Percentiles rank a stretch among this genome's conserved stretches.
These are phyloP conservation scores for Drechslerella coelobrocha DNA, from an alignment of 2,329 filamentous ascomycete species.

Conservation along the genomic window DNA sequence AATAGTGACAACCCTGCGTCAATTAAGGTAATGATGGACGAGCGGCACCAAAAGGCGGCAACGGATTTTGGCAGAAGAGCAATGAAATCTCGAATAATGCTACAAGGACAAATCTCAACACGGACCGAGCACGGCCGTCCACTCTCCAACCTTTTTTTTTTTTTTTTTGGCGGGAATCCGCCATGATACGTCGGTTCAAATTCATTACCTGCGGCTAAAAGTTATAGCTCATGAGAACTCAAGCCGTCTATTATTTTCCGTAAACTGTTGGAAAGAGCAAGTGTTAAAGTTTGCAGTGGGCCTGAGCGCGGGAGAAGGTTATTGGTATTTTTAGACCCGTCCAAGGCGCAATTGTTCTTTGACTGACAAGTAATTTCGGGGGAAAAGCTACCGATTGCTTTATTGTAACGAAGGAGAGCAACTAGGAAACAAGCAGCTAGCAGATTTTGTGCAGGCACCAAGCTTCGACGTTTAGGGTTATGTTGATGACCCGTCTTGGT, in stretches of 20 bases:
- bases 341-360: background rate
- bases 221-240: background rate
- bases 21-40: too few relatives aligned
- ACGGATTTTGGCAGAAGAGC: too few relatives aligned
- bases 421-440: background rate
- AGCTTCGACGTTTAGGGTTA: constrained; percentile 1
- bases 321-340: background rate
- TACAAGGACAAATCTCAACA: too few relatives aligned
- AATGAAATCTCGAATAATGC: too few relatives aligned
- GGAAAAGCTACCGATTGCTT: constrained; percentile 29
- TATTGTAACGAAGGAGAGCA: constrained; percentile 22
- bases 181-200: too few relatives aligned
- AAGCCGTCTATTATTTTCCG: background rate
- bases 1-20: too few relatives aligned
- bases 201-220: background rate
- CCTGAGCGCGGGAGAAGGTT: constrained; percentile 29
- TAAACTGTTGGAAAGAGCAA: constrained; percentile 2
- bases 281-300: constrained; percentile 24
- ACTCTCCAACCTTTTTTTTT: too few relatives aligned
- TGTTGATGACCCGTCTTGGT: constrained; percentile 1
- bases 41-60: too few relatives aligned
- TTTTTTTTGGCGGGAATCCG: too few relatives aligned
- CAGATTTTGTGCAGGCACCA: constrained; percentile 2
- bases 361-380: constrained; percentile 31
- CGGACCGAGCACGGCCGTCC: too few relatives aligned